Base-by-base conservation (phyloP, 805 yeast species). In the Suhomyces xylopsoci region DNA sequence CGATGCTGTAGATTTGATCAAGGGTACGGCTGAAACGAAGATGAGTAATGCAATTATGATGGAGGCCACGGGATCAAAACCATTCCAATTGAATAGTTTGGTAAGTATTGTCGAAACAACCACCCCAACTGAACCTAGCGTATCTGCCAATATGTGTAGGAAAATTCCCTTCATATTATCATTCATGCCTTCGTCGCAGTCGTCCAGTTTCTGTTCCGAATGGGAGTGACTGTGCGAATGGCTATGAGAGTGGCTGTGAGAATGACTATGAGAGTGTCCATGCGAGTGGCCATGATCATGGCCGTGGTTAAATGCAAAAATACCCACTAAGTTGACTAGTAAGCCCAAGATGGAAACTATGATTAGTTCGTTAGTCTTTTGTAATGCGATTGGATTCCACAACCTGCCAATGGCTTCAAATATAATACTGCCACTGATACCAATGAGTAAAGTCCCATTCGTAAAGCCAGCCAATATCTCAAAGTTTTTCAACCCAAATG, bases 391-490 rank as follows among this genome's bases (percentile, higher is more conserved):
- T 0, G 98, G 98, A 58, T 84, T 79, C 45, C 83, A 77, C 26
- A 94, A 76, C 55, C 99, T 79, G 50, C 90, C 93, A 25, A 90
- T 60, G 0, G 97, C 94, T 67, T 94, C 97, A 56, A 89, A 84
- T 22, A 88, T 78, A 45, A 94, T 91, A 17, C 96, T 94, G 22
- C 87, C 86, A 22, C 94, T 92, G 45, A 94, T 93, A 2, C 96
- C 97, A 22, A 96, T 69, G 43, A 94, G 74, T 48, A 94, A 69
- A 7, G 96, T 87, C 3, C 97, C 99, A 67, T 94, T 94, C 3
- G 98, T 88, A 62, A 94, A 94, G 0, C 99, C 99, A 0, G 97
- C 94, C 51, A 94, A 76, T 2, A 96, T 91, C 66, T 92, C 98
- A 47, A 94, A 83, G 67, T 91, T 83, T 7, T 84, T 78, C 48